These are phyloP conservation scores for Fusarium devonianum DNA, from an alignment of 2,329 filamentous ascomycete genomes.

Conservation along the genomic window DNA sequence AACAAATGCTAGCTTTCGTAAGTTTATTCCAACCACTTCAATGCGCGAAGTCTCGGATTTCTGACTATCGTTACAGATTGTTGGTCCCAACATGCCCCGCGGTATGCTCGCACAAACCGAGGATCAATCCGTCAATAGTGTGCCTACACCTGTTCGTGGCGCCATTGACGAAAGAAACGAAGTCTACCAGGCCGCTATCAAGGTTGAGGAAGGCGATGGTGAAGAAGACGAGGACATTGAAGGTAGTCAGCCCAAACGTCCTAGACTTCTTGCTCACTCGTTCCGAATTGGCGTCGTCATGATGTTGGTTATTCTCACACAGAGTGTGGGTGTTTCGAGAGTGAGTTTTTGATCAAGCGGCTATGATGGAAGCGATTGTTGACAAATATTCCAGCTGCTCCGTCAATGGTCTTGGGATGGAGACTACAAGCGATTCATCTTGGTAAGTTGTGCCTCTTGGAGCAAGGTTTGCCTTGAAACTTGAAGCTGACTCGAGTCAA, in stretches of 20 bases:
- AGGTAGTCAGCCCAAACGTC: constrained; percentile 28
- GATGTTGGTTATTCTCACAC: constrained; percentile 38
- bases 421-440: constrained; percentile 26
- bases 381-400: constrained; percentile 10
- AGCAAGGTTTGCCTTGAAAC: not conserved
- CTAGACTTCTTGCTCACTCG: constrained; percentile 35
- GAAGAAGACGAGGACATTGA: constrained; percentile 34
- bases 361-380: too few species aligned
- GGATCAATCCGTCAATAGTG: constrained; percentile 28
- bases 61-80: constrained; percentile 9
- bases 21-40: too few species aligned
- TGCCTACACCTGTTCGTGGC: constrained; percentile 35
- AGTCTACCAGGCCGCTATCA: constrained; percentile 36
- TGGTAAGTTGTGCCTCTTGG: constrained; percentile 6
- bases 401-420: constrained; percentile 36
- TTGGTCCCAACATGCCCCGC: constrained; percentile 38
- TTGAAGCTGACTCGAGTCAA: not conserved
- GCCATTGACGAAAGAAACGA: constrained; percentile 39
- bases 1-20: constrained; percentile 38
- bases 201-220: constrained; percentile 39
- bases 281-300: constrained; percentile 39
- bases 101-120: constrained; percentile 35
- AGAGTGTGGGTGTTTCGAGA: constrained; percentile 37
- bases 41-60: constrained; percentile 1
- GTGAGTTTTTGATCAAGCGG: constrained; percentile 23